Base-by-base conservation (phyloP, 2,329 filamentous ascomycete species). In the Fusarium setosum region DNA sequence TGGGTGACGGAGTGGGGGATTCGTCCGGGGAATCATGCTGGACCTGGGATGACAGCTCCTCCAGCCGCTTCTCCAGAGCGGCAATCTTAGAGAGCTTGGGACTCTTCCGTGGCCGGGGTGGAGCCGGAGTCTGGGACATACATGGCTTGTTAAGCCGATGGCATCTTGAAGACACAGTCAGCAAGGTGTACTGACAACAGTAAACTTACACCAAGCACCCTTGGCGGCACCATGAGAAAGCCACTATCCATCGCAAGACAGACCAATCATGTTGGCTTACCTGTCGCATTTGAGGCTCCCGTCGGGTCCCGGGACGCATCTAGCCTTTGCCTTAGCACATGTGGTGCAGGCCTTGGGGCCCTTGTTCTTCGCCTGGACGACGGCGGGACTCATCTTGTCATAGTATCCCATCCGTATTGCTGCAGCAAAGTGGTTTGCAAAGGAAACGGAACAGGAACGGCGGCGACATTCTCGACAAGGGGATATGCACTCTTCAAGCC, bases 241-340 rank as follows among this genome's bases (percentile, higher is more conserved):
- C 35, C 56, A 65, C 38, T 18, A 18, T 45, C 34, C 24, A 38
- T 34, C 23, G 29, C 18, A n/a, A 31, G 18, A 47, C 24, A 13
- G 40, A 29, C 56, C 60, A 67, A 68, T 67, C 34, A 52, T 55
- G 44, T 26, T 41, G 26, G 53, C 77, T 70, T 66, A 84, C 82
- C 83, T 79, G 62, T 85, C 83, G 64, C 83, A 85, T 54, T 82
- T 81, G 53, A 76, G 74, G 31, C 70, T 73, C 6, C 72, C 76
- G 13, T 73, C 71, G 10, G 79, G 78, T 4, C 82, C 80, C 0
- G 81, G 75, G 23, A 83, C 80, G 41, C 83, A 85, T 67, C 83
- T 77, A 26, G 82, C 79, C 69, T 85, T 85, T n/a, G 83, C 83
- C 65, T 80, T 83, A 59, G 83, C 83, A 67, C 83, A 85, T 2